Evolutionary conservation across 495 filamentous ascomycete species (phyloP).

Genomic region (Penicillium soppii): DNA sequence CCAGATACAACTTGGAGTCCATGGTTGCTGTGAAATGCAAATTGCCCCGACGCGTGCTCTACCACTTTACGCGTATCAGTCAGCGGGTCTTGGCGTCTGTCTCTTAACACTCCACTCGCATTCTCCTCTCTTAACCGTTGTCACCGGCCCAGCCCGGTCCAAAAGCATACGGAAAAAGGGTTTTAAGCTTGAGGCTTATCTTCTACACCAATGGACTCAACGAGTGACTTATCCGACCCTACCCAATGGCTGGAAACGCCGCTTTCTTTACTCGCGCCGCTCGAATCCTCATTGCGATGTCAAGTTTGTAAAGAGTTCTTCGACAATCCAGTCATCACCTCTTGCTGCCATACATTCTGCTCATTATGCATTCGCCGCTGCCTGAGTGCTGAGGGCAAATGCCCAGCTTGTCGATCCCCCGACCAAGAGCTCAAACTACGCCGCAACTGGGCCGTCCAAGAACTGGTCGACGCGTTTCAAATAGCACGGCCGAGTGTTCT

Average conservation of each 20-base stretch:
- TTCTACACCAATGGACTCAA: conserved; percentile 36
- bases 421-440: conserved; percentile 84
- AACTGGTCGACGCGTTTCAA: conserved; percentile 78
- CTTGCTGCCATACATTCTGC: conserved; percentile 95
- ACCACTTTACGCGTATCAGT: conserved; percentile 54
- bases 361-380: conserved; percentile 89
- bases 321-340: conserved; percentile 87
- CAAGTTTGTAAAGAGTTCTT: conserved; percentile 99
- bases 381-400: conserved; percentile 76
- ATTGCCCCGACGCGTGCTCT: conserved; percentile 35
- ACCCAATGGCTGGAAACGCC: conserved; percentile 91
- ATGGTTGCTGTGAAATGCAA: conserved; percentile 17
- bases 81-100: conserved; percentile 43
- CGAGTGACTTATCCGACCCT: conserved; percentile 74
- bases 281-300: conserved; percentile 88
- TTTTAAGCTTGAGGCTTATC: background rate
- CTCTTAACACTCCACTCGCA: conserved; percentile 11
- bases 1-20: conserved; percentile 70
- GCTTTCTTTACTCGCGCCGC: conserved; percentile 64
- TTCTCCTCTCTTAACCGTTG: conserved; percentile 2
- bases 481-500: conserved; percentile 61
- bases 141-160: background rate
- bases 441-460: conserved; percentile 78
- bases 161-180: background rate
- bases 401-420: conserved; percentile 72